Percentiles rank a stretch among this genome's conserved stretches.
Evolutionary conservation across 2,329 filamentous ascomycete genomes (phyloP).

Genomic region (Apiospora koreana): DNA sequence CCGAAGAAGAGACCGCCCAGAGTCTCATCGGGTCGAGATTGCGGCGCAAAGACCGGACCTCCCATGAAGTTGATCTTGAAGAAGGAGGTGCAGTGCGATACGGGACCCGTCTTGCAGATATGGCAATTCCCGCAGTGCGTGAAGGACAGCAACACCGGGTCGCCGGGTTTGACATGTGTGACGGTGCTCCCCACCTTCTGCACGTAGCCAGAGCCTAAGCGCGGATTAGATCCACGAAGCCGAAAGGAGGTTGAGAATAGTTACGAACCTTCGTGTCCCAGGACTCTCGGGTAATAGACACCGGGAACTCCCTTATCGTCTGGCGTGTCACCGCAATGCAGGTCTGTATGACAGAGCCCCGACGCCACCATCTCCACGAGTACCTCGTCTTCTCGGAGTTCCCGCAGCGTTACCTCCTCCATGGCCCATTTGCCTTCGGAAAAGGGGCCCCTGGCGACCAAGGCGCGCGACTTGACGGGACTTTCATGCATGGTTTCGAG

Average conservation of each 20-base stretch:
- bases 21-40: conserved; percentile 38
- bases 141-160: conserved; percentile 50
- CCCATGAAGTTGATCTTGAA: conserved; percentile 54
- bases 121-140: conserved; percentile 47
- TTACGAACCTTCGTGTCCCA: conserved; percentile 53
- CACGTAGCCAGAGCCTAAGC: conserved; percentile 46
- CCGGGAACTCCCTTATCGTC: conserved; percentile 33
- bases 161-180: conserved; percentile 41
- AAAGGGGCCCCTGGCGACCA: conserved; percentile 33
- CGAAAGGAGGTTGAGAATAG: not conserved
- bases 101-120: conserved; percentile 45
- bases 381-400: conserved; percentile 44
- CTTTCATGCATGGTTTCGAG: conserved; percentile 13
- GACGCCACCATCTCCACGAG: conserved; percentile 54
- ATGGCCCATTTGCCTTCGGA: conserved; percentile 34
- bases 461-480: conserved; percentile 26
- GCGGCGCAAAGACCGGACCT: conserved; percentile 42
- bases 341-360: conserved; percentile 57
- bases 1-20: conserved; percentile 36
- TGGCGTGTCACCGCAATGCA: conserved; percentile 42
- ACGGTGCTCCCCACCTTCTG: conserved; percentile 42
- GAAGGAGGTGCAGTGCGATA: conserved; percentile 51
- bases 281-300: conserved; percentile 45
- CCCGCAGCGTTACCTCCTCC: conserved; percentile 30
- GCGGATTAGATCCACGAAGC: too few species aligned